These are phyloP conservation scores for Pyrrhoderma noxium DNA, from an alignment of 1,284 basidiomycete species.

Conservation along the genomic window DNA sequence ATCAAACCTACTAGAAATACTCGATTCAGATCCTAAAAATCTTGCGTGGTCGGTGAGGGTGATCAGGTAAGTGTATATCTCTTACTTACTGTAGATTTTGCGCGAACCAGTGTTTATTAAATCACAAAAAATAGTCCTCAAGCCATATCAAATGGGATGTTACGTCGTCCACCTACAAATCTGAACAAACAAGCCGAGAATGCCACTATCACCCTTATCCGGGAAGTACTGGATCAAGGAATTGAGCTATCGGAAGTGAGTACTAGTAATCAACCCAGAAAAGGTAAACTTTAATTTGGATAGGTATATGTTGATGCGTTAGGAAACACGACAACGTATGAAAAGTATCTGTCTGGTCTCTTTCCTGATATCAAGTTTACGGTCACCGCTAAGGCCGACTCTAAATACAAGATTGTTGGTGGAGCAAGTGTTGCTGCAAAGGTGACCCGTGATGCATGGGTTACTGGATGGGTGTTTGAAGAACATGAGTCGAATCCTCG, in stretches of 20 bases:
- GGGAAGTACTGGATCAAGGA: conserved; percentile 72
- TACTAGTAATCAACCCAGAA: neutral
- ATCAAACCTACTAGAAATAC: conserved; percentile 49
- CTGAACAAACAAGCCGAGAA: conserved; percentile 91
- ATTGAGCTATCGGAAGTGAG: conserved; percentile 71
- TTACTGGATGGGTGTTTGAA: conserved; percentile 60
- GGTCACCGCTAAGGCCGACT: conserved; percentile 90
- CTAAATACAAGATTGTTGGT: conserved; percentile 92
- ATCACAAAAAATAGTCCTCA: conserved; percentile 59
- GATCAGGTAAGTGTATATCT: conserved; percentile 44
- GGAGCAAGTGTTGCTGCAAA: conserved; percentile 97
- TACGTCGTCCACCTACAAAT: conserved; percentile 76
- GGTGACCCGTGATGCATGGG: conserved; percentile 87
- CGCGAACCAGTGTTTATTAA: conserved; percentile 21
- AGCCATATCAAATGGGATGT: conserved; percentile 89
- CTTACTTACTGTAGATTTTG: neutral
- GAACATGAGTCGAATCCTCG: conserved; percentile 14
- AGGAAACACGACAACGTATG: conserved; percentile 81
- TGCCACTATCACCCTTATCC: conserved; percentile 85
- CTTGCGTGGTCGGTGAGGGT: conserved; percentile 83
- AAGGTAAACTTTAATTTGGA: neutral
- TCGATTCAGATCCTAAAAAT: conserved; percentile 59
- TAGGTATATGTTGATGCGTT: conserved; percentile 96
- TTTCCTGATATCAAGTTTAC: conserved; percentile 86
- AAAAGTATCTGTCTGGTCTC: conserved; percentile 66